phyloP scores from a whole-genome alignment of 139 green algal species.

The Yamagishiella unicocca region DNA sequence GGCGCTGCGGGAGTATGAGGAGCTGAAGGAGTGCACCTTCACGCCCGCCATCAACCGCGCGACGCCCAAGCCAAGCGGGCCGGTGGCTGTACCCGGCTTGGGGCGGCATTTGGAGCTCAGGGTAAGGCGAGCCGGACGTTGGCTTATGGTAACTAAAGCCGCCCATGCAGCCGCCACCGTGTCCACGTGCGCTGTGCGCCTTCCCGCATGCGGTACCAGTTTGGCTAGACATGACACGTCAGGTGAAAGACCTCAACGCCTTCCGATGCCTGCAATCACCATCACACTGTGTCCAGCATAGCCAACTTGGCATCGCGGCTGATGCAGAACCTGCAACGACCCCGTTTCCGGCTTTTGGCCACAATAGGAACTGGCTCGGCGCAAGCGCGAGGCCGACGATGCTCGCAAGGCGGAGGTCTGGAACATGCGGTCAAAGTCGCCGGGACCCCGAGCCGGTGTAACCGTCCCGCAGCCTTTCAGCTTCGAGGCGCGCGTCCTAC shows the following conservation, averaged over 20 bases:
- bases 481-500: constrained; percentile 49
- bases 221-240: no score
- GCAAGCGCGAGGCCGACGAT: constrained; percentile 47
- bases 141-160: no score
- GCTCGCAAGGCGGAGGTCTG: constrained; percentile 56
- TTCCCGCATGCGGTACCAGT: no score
- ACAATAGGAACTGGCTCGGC: constrained; percentile 57
- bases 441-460: background rate
- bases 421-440: constrained; percentile 41
- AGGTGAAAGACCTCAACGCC: no score
- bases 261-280: no score
- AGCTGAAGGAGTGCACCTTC: constrained; percentile 73
- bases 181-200: no score
- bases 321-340: no score
- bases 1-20: constrained; percentile 57
- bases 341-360: no score
- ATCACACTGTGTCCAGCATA: no score
- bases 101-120: constrained; percentile 37
- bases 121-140: no score
- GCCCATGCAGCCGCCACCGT: no score
- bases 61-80: constrained; percentile 29
- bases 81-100: constrained; percentile 43
- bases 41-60: constrained; percentile 62
- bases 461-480: constrained; percentile 55
- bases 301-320: no score